Evolutionary conservation across 2,329 filamentous ascomycete genomes (phyloP).

Genomic region (Nothophaeocryptopus gaeumannii): DNA sequence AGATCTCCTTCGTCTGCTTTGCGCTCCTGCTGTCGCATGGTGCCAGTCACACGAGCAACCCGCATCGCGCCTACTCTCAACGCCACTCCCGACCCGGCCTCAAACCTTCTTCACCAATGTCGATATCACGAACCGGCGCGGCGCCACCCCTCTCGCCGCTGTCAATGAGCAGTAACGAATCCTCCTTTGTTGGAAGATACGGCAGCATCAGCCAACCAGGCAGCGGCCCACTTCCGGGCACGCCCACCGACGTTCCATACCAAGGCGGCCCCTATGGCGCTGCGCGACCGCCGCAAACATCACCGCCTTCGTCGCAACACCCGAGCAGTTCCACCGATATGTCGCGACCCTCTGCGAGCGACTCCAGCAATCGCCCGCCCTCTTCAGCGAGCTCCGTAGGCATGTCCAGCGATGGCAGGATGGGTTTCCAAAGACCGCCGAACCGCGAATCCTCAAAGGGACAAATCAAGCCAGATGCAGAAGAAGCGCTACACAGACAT

Average conservation of each 20-base stretch:
- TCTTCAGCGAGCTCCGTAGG: slow-evolving; percentile 88
- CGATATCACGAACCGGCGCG: neutral
- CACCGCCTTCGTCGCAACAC: slow-evolving; percentile 39
- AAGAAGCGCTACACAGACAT: slow-evolving; percentile 74
- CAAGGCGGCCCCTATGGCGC: slow-evolving; percentile 31
- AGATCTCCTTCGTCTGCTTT: too few species aligned
- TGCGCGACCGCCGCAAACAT: slow-evolving; percentile 28
- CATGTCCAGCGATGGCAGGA: slow-evolving; percentile 74
- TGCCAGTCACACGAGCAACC: too few species aligned
- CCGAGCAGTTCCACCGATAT: slow-evolving; percentile 39
- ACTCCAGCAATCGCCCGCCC: slow-evolving; percentile 54
- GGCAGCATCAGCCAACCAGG: slow-evolving; percentile 13
- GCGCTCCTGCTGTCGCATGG: too few species aligned
- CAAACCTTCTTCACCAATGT: neutral
- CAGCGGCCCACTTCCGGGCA: slow-evolving; percentile 16
- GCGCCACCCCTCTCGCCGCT: slow-evolving; percentile 62
- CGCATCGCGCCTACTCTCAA: neutral
- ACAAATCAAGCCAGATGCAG: slow-evolving; percentile 47
- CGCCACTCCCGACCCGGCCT: neutral
- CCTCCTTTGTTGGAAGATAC: slow-evolving; percentile 30
- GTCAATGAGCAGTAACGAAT: slow-evolving; percentile 79
- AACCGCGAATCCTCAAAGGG: slow-evolving; percentile 54
- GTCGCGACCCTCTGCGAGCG: slow-evolving; percentile 54
- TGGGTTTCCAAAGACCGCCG: slow-evolving; percentile 29
- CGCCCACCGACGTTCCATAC: slow-evolving; percentile 27